Percentiles rank a stretch among this genome's conserved stretches.
Conservation (phyloP, 306 rosid genomes). For the Arachis stenosperma region DNA sequence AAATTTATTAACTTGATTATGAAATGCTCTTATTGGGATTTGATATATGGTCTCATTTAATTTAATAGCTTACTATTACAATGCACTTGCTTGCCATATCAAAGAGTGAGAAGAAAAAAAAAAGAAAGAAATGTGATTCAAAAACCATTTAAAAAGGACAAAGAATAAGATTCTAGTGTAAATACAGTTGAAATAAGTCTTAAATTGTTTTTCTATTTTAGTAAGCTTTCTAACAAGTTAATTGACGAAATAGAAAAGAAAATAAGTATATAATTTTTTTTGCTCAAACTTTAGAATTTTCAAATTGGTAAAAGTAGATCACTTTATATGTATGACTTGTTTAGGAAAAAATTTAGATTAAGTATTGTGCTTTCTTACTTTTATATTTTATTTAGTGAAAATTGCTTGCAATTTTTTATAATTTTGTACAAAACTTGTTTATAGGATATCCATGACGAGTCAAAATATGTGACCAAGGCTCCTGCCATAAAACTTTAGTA, state of each 20-base stretch:
- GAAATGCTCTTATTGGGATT: no score
- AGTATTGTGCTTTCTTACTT: slow-evolving; percentile 15
- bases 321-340: slow-evolving; percentile 1
- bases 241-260: neutral
- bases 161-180: neutral
- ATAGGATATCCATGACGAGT: slow-evolving; percentile 77
- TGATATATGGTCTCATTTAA: no score
- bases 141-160: neutral
- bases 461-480: slow-evolving; percentile 85
- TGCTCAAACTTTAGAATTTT: slow-evolving; percentile 7
- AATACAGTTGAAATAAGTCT: slow-evolving; percentile 10
- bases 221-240: neutral
- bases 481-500: slow-evolving; percentile 85
- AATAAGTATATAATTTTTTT: neutral
- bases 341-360: slow-evolving; percentile 6
- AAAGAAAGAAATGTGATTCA: neutral
- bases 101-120: neutral
- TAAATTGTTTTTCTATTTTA: neutral
- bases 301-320: neutral
- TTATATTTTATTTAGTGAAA: slow-evolving; percentile 22
- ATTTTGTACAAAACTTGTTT: slow-evolving; percentile 37
- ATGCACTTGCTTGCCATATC: neutral
- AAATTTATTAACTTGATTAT: no score
- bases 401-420: slow-evolving; percentile 25
- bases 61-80: no score